A percentile compares a stretch with the other conserved stretches of the same genome.
phyloP scores from a whole-genome alignment of 306 rosid species.

The Betula pendula region DNA sequence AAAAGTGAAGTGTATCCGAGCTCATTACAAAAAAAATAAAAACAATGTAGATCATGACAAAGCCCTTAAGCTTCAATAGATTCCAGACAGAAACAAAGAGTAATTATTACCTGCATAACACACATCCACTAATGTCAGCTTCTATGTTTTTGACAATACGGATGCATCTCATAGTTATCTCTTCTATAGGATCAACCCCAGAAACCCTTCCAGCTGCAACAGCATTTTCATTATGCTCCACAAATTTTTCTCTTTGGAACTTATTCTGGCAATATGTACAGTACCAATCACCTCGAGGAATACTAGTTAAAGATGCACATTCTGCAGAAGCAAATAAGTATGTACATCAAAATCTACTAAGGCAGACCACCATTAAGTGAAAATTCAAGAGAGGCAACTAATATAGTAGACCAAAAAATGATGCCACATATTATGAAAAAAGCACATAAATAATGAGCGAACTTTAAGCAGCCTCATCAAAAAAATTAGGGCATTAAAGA shows the following conservation, averaged over 20 bases:
- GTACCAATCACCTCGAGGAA: constrained; percentile 87
- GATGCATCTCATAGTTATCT: constrained; percentile 84
- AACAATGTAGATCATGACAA: constrained; percentile 19
- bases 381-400: constrained; percentile 18
- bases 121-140: constrained; percentile 88
- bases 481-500: not conserved
- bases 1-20: constrained; percentile 16
- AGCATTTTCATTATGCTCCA: constrained; percentile 69
- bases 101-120: constrained; percentile 77
- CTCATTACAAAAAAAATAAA: constrained; percentile 10
- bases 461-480: constrained; percentile 4
- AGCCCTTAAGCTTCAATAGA: constrained; percentile 17
- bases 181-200: constrained; percentile 90
- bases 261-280: constrained; percentile 84
- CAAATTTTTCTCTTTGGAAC: constrained; percentile 67
- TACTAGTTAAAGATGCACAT: constrained; percentile 74
- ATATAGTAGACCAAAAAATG: constrained; percentile 8
- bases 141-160: constrained; percentile 84
- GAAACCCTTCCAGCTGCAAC: constrained; percentile 88
- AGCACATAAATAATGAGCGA: not conserved
- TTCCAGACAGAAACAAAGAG: not conserved
- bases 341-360: constrained; percentile 21
- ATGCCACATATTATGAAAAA: constrained; percentile 15
- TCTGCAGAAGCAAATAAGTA: constrained; percentile 57
- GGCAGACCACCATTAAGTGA: constrained; percentile 8